phyloP scores from a whole-genome alignment of 2,329 filamentous ascomycete genomes.

The Exophiala alcalophila region DNA sequence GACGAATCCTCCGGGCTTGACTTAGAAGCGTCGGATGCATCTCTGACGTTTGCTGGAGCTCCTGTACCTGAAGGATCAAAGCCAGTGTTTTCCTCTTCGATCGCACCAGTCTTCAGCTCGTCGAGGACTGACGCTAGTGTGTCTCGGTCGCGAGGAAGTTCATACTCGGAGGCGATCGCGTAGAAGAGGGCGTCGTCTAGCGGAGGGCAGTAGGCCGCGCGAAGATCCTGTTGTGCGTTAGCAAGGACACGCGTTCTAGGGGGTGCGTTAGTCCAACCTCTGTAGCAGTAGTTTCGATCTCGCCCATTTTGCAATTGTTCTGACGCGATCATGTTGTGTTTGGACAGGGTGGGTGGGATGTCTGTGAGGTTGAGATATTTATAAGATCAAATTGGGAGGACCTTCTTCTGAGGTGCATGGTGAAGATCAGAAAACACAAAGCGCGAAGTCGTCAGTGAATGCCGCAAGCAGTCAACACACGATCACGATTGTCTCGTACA shows the following conservation, averaged over 20 bases:
- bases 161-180: constrained; percentile 72
- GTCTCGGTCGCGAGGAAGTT: constrained; percentile 52
- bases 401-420: too few relatives aligned
- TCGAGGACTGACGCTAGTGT: constrained; percentile 62
- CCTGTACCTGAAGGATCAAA: constrained; percentile 29
- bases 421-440: too few relatives aligned
- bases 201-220: constrained; percentile 67
- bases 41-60: constrained; percentile 32
- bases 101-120: constrained; percentile 62
- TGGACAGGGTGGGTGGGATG: background rate
- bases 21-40: constrained; percentile 34
- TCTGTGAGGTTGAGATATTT: too few relatives aligned
- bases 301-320: constrained; percentile 4
- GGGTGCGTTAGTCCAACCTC: constrained; percentile 2
- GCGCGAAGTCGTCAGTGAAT: too few relatives aligned
- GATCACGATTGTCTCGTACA: too few relatives aligned
- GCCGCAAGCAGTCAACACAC: too few relatives aligned
- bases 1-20: constrained; percentile 21
- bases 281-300: constrained; percentile 14
- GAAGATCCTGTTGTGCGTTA: constrained; percentile 18
- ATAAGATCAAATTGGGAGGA: too few relatives aligned
- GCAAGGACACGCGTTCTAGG: background rate
- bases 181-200: constrained; percentile 75
- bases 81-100: constrained; percentile 55
- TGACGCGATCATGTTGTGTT: constrained; percentile 17